Base-by-base conservation (phyloP, 352 stramenopile species). In the Blastocystis sp. region DNA sequence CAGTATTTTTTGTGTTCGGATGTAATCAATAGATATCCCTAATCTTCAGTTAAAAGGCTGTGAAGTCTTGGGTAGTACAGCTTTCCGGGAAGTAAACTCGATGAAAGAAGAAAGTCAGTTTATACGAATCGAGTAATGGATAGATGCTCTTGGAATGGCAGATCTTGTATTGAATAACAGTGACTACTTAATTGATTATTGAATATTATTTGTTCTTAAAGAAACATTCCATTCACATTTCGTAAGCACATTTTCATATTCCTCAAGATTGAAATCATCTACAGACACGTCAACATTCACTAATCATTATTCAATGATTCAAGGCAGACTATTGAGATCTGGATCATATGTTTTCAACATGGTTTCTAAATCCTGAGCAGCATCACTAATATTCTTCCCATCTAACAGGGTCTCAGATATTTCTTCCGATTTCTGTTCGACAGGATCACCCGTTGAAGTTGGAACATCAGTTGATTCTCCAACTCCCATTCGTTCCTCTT, bases 201-300 rank as follows among this genome's bases (percentile, higher is more conserved):
- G 35, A 37, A 49, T 54, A 2, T 74, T 74, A 14, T 51, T 21
- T 74, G 35, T 61, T 61, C 21, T 27, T 9, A 1, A 80, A 80
- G 37, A 80, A 80, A 80, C 67, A 80, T 43, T 37, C 4, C 3
- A 37, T 80, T 39, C 37, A 27, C 12, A 54, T 21, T 81, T 29
- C 27, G 5, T 56, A n/a, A 81, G 29, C 39, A 43, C 71, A 42
- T 16, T 81, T 43, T 81, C 71, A 39, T 81, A 81, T 11, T 81
- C 71, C n/a, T 81, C 71, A 6, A 81, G 43, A 63, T 81, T 65
- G 49, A 81, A 81, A 43, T 81, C 71, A 24, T 65, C 46, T 4
- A 37, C 52, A 51, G 39, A 19, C 24, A 37, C 46, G 5, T 46
- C 71, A 49, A 29, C 46, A 65, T 81, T 46, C 71, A 81, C 71